Conservation (phyloP, 129 eudicot genomes). For the Tagetes patula region DNA sequence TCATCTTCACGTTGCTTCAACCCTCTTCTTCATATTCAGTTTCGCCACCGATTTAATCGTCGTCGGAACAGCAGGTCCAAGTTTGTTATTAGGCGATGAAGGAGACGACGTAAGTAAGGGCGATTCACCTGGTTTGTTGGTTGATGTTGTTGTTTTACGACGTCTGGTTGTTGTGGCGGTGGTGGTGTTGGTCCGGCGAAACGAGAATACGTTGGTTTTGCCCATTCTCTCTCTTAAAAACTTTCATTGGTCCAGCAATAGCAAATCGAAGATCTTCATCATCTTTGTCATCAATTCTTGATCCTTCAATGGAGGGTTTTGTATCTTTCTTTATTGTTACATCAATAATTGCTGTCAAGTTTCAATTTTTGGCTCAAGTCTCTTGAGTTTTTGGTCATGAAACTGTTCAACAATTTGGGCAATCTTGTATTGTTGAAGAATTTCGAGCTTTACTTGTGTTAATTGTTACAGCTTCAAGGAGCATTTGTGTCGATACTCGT, state of each 20-base stretch:
- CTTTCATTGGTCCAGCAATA: slow-evolving; percentile 45
- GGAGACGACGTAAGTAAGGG: too few species aligned
- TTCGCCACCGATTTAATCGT: too few species aligned
- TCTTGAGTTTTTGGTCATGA: slow-evolving; percentile 33
- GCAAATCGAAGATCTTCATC: slow-evolving; percentile 66
- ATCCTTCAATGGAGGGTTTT: slow-evolving; percentile 75
- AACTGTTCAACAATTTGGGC: slow-evolving; percentile 47
- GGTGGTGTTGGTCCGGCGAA: too few species aligned
- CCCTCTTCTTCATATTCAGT: too few species aligned
- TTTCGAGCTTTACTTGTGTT: slow-evolving; percentile 78
- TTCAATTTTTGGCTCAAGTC: slow-evolving; percentile 11
- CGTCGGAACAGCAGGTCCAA: too few species aligned
- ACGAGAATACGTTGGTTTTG: too few species aligned
- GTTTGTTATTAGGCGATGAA: too few species aligned
- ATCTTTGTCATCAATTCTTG: slow-evolving; percentile 43
- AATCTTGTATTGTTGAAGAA: slow-evolving; percentile 43
- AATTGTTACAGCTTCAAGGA: slow-evolving; percentile 59
- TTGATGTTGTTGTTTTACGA: too few species aligned
- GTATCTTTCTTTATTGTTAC: slow-evolving; percentile 24
- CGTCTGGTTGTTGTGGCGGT: too few species aligned
- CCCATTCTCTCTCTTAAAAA: slow-evolving; percentile 37
- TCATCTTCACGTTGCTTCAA: too few species aligned
- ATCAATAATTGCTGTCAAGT: slow-evolving; percentile 19
- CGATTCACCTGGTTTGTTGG: too few species aligned
- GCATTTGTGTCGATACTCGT: slow-evolving; percentile 66